Evolutionary conservation across 1,139 yeast genomes (phyloP).

Genomic region (Yamadazyma siamensis): DNA sequence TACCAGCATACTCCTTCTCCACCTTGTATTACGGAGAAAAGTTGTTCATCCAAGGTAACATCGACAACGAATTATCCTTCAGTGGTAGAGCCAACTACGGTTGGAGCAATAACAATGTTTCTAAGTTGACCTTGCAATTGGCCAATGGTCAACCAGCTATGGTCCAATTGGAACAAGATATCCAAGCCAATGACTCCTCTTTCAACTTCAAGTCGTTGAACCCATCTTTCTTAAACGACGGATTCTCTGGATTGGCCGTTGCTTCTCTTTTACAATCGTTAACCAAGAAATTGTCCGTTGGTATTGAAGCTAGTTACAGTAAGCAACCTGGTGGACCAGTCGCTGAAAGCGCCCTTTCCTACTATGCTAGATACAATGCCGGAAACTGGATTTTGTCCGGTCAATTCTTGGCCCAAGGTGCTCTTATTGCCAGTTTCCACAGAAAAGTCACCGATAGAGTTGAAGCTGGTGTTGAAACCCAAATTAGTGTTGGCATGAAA

Average conservation of each 20-base stretch:
- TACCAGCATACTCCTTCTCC: constrained; percentile 90
- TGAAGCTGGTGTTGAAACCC: constrained; percentile 96
- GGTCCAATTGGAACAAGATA: constrained; percentile 96
- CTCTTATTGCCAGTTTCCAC: constrained; percentile 88
- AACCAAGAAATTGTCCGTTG: constrained; percentile 79
- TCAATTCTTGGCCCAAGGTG: constrained; percentile 92
- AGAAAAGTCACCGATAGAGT: constrained; percentile 88
- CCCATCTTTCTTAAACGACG: constrained; percentile 75
- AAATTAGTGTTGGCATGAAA: constrained; percentile 71
- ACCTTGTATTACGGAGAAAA: constrained; percentile 88
- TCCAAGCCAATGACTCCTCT: constrained; percentile 84
- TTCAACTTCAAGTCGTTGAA: constrained; percentile 87
- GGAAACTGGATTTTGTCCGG: constrained; percentile 93
- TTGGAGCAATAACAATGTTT: constrained; percentile 76
- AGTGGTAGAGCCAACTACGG: constrained; percentile 91
- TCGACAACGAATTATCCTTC: constrained; percentile 82
- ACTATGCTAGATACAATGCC: constrained; percentile 86
- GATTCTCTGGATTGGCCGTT: constrained; percentile 77
- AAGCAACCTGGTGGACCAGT: constrained; percentile 72
- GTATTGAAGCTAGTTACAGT: constrained; percentile 91
- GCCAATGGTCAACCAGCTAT: constrained; percentile 89
- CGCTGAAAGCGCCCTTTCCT: constrained; percentile 89
- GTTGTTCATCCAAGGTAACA: constrained; percentile 83
- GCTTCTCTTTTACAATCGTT: constrained; percentile 89
- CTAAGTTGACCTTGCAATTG: constrained; percentile 86